phyloP scores from a whole-genome alignment of 345 rosid genomes.

The Zanthoxylum bungeanum region DNA sequence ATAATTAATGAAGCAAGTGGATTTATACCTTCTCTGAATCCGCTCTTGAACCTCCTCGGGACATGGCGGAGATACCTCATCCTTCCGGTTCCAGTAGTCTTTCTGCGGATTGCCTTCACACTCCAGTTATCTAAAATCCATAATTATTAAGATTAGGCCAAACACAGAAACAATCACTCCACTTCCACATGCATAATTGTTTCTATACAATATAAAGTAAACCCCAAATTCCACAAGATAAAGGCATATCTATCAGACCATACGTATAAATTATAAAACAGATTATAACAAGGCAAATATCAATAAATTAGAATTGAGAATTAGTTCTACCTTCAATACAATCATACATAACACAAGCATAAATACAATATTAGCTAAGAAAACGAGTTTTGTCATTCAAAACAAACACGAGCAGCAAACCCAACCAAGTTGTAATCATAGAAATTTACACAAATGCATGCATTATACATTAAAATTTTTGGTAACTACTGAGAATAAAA shows the following conservation, averaged over 20 bases:
- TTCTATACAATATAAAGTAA: too few species aligned
- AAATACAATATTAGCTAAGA: background rate
- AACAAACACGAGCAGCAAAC: background rate
- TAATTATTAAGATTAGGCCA: background rate
- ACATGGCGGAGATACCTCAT: constrained; percentile 84
- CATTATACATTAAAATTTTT: too few species aligned
- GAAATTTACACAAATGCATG: background rate
- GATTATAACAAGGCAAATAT: background rate
- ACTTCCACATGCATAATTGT: too few species aligned
- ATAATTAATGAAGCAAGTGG: background rate
- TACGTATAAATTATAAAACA: too few species aligned
- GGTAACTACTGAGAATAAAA: too few species aligned
- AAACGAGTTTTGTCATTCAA: background rate
- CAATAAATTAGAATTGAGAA: too few species aligned
- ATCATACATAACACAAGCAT: background rate
- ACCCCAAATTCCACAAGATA: too few species aligned
- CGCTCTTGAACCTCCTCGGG: constrained; percentile 86
- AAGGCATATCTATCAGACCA: too few species aligned
- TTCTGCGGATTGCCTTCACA: constrained; percentile 90
- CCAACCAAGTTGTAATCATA: too few species aligned
- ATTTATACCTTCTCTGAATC: constrained; percentile 76
- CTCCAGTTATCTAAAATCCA: constrained; percentile 83
- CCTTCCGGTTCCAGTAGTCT: constrained; percentile 95
- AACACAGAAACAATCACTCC: background rate
- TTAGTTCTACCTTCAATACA: background rate